Conservation (phyloP, 345 rosid genomes). For the Erysimum cheiranthoides region DNA sequence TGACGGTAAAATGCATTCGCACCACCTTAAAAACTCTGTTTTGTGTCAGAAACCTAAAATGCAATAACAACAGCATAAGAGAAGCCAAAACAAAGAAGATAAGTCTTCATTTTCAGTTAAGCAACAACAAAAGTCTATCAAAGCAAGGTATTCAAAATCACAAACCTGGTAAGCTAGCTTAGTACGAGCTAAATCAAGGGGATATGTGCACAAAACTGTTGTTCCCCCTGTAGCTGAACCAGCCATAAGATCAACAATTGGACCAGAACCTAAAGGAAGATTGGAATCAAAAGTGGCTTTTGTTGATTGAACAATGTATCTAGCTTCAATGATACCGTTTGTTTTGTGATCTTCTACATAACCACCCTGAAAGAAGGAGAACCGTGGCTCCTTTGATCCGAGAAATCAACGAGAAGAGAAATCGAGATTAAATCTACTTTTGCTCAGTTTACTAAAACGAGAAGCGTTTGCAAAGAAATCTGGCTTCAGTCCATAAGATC, state of each 20-base stretch:
- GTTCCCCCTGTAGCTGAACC: constrained; percentile 98
- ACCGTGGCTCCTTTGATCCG: too few relatives aligned
- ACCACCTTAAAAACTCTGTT: constrained; percentile 48
- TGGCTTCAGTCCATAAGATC: too few relatives aligned
- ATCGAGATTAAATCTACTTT: too few relatives aligned
- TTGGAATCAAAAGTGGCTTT: too few relatives aligned
- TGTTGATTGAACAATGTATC: too few relatives aligned
- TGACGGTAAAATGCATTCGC: constrained; percentile 50
- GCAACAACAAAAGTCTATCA: constrained; percentile 11
- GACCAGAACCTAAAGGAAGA: constrained; percentile 81
- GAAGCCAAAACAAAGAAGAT: constrained; percentile 6
- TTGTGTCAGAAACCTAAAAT: constrained; percentile 63
- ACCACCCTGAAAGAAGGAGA: too few relatives aligned
- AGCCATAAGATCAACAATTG: constrained; percentile 88
- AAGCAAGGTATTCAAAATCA: constrained; percentile 7
- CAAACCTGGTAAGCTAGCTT: constrained; percentile 97
- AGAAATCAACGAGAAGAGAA: too few relatives aligned
- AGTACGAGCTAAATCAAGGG: constrained; percentile 94
- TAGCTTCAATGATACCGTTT: too few relatives aligned
- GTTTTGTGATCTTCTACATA: too few relatives aligned
- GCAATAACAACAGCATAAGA: constrained; percentile 32
- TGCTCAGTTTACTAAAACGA: too few relatives aligned
- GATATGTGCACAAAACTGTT: constrained; percentile 94
- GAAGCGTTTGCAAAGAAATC: too few relatives aligned
- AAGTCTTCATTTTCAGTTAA: background rate